These are phyloP conservation scores for Naegleria lovaniensis DNA, from an alignment of 208 protist species.

Conservation along the genomic window DNA sequence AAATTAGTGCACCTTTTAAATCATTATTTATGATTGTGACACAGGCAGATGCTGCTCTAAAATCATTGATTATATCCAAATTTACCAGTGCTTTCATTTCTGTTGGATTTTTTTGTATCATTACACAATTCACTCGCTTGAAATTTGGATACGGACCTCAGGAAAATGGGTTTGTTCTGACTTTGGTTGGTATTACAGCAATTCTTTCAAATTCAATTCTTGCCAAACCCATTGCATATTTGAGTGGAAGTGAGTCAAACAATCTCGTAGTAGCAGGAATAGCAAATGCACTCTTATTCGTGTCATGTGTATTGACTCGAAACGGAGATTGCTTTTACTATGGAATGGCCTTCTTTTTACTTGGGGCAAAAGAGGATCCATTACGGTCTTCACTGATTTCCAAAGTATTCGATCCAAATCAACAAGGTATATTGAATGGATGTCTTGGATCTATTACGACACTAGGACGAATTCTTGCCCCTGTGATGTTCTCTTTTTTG, in stretches of 20 bases:
- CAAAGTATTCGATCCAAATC: background rate
- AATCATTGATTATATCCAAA: background rate
- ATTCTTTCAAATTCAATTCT: background rate
- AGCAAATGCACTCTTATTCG: background rate
- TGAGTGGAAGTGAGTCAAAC: background rate
- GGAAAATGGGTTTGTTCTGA: background rate
- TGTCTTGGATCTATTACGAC: background rate
- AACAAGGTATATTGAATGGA: background rate
- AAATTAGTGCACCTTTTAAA: background rate
- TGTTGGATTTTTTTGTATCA: background rate
- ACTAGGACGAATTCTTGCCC: background rate
- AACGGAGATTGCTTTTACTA: background rate
- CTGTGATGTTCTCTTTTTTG: background rate
- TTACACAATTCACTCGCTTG: background rate
- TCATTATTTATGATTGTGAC: background rate
- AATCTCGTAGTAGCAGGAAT: background rate
- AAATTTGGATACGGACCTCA: background rate
- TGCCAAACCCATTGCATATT: background rate
- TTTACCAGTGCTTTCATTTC: background rate
- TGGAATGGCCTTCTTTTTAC: background rate
- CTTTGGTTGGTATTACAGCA: background rate
- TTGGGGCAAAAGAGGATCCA: background rate
- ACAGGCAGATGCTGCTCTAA: background rate
- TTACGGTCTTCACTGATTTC: background rate
- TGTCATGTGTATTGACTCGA: background rate